phyloP scores from a whole-genome alignment of 345 rosid genomes.

The Rhodamnia rubescens region DNA sequence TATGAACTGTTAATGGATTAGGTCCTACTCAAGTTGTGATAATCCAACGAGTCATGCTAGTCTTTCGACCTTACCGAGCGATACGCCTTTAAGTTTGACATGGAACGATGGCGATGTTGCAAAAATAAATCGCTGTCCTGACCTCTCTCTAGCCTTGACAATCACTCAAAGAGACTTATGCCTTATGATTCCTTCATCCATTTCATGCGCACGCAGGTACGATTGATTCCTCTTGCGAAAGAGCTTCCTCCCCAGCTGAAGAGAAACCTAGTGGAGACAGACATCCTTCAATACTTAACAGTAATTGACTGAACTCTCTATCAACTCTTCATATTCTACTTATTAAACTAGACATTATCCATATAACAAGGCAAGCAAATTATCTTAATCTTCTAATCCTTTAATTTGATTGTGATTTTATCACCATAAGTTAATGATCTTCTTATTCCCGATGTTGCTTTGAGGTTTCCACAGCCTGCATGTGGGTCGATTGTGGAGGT shows the following conservation, averaged over 20 bases:
- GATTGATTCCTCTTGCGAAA: conserved; percentile 29
- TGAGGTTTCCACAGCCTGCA: conserved; percentile 31
- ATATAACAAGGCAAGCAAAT: background rate
- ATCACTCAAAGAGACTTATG: background rate
- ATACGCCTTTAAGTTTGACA: background rate
- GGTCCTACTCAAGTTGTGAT: background rate
- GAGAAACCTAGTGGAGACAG: conserved; percentile 18
- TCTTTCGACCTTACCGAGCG: background rate
- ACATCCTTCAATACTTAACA: conserved; percentile 27
- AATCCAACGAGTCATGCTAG: background rate
- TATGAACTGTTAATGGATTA: background rate
- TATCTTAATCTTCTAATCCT: background rate
- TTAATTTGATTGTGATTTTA: background rate
- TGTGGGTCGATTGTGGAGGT: conserved; percentile 62
- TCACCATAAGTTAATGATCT: background rate
- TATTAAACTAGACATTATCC: background rate
- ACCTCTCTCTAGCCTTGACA: background rate
- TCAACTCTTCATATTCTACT: background rate
- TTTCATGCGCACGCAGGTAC: conserved; percentile 25
- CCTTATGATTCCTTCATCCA: background rate
- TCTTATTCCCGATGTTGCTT: background rate
- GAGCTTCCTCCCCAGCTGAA: conserved; percentile 33
- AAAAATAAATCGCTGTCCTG: background rate
- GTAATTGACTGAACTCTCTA: conserved; percentile 16
- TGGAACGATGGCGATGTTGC: background rate